Conservation (phyloP, 1,284 basidiomycete species). For the Erythrobasidium hasegawianum region DNA sequence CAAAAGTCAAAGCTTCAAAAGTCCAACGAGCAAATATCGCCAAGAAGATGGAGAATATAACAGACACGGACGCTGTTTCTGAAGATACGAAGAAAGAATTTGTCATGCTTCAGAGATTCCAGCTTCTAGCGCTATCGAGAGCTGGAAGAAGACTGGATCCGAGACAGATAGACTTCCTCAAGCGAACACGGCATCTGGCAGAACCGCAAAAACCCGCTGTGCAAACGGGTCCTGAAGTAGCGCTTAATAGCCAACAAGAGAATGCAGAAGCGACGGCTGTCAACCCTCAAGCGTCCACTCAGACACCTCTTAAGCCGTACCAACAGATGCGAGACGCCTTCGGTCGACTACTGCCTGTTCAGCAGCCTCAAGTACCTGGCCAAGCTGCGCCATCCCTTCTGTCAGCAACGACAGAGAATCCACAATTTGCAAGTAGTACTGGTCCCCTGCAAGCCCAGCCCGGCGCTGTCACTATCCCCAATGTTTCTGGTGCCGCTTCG, state of each 20-base stretch:
- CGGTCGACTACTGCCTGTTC: not conserved
- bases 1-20: not conserved
- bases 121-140: not conserved
- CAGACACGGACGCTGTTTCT: not conserved
- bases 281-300: not conserved
- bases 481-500: not conserved
- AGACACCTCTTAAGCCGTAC: not conserved
- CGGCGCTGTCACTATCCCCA: not conserved
- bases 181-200: not conserved
- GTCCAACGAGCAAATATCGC: constrained; percentile 1
- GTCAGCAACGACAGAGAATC: not conserved
- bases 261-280: not conserved
- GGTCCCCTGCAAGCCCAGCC: not conserved
- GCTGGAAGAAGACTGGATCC: not conserved
- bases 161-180: not conserved
- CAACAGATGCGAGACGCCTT: no score
- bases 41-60: not conserved
- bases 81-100: not conserved
- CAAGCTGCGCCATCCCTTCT: not conserved
- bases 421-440: not conserved
- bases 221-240: not conserved
- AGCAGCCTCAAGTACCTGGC: not conserved
- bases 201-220: not conserved
- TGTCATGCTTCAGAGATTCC: not conserved
- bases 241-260: not conserved